Evolutionary conservation across 345 rosid genomes (phyloP).

Genomic region (Lagerstroemia speciosa): DNA sequence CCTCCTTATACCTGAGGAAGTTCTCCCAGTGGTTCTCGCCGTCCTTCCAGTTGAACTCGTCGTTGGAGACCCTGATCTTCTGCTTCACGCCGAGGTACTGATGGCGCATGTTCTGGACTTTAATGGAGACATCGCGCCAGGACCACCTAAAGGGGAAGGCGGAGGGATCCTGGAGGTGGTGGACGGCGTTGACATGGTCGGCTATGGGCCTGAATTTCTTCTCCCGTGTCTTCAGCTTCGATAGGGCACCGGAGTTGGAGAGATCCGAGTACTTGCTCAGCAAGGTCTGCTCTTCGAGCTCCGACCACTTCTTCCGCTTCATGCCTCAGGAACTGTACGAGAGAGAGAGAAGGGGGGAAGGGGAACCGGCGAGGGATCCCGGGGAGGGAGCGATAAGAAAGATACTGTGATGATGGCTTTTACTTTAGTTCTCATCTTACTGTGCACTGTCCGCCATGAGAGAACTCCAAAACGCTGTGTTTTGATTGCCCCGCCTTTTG

Average conservation of each 20-base stretch:
- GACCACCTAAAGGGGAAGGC: constrained; percentile 72
- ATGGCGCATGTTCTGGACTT: constrained; percentile 80
- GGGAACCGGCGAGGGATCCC: no score
- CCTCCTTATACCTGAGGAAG: constrained; percentile 62
- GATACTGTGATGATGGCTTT: no score
- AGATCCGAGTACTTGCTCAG: constrained; percentile 52
- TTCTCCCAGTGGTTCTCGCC: constrained; percentile 77
- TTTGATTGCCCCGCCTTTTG: no score
- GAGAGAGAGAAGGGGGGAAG: no score
- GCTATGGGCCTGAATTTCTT: constrained; percentile 72
- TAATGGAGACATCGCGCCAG: constrained; percentile 74
- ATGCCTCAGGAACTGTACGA: constrained; percentile 13
- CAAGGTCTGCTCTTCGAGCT: constrained; percentile 56
- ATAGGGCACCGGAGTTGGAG: constrained; percentile 40
- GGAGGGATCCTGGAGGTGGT: constrained; percentile 48
- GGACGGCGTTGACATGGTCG: constrained; percentile 55
- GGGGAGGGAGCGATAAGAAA: background rate
- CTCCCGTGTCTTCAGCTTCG: constrained; percentile 72
- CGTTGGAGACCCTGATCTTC: constrained; percentile 51
- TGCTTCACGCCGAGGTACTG: constrained; percentile 81
- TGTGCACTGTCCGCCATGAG: no score
- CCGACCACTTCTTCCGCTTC: constrained; percentile 78
- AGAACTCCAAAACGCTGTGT: no score
- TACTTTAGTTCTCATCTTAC: no score
- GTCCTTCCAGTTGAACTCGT: constrained; percentile 53